Base-by-base conservation (phyloP, 2,329 filamentous ascomycete genomes). In the Sclerotinia sclerotiorum region DNA sequence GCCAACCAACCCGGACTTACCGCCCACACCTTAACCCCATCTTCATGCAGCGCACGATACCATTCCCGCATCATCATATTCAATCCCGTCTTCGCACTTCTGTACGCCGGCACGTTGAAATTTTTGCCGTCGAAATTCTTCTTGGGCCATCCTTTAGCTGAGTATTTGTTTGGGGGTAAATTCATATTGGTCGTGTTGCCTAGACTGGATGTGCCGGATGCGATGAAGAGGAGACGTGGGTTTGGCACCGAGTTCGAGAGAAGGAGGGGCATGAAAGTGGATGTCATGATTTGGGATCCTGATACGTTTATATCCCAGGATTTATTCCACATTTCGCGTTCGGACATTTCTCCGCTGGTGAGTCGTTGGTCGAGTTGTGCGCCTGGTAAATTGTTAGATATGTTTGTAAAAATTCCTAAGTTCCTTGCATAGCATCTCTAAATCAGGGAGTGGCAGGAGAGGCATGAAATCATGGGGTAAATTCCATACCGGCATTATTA, bases 1-100 rank as follows among this genome's bases (percentile, higher is more conserved):
- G 81, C 83, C 54, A 85, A 72, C 62, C 82, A 80, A 0, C 84
- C 84, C 0, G 84, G 84, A 7, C 79, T 81, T n/a, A 86, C 75
- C 48, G 74, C 74, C 78, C 79, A 86, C 0, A 83, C 81, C 73
- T 83, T 84, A 10, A 86, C 82, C 0, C 83, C 83, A 60, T 87
- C 84, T 3, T 80, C 79, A 58, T 76, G 78, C 35, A 86, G 75
- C 3, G 79, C 72, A 55, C 80, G 77, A 52, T 75, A 65, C 80
- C 80, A 84, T 69, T 83, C 79, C 19, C 79, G 76, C 81, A 83
- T 82, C 70, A 84, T 69, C 82, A 84, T 84, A 70, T 84, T 84
- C 64, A 84, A 72, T 0, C 79, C 82, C 7, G 79, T 79, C 74
- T 84, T 84, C 35, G 75, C 72, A 44, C 75, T 77, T 8, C 82